Evolutionary conservation across 768 basidiomycete genomes (phyloP).

Genomic region (Mycena capillaripes): DNA sequence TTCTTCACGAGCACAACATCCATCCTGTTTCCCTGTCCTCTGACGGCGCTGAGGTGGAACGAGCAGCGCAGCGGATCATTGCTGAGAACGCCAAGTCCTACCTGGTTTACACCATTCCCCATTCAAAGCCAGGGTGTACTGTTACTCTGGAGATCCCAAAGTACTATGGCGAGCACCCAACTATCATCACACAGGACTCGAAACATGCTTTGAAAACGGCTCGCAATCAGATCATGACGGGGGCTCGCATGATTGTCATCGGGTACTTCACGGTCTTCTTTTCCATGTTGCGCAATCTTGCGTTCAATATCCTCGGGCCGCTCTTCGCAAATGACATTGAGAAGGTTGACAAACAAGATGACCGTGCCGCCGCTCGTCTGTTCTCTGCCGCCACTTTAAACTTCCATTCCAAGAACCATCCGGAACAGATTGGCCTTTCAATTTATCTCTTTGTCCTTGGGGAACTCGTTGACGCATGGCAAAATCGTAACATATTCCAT

Average conservation of each 20-base stretch:
- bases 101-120: neutral
- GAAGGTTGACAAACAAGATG: neutral
- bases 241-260: conserved; percentile 44
- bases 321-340: neutral
- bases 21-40: conserved; percentile 48
- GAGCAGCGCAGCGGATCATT: conserved; percentile 41
- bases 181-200: conserved; percentile 52
- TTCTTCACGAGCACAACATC: conserved; percentile 41
- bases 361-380: neutral
- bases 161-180: conserved; percentile 33
- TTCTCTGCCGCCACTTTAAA: neutral
- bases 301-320: neutral
- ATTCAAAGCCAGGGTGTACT: neutral
- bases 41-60: conserved; percentile 52
- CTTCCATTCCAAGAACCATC: neutral
- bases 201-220: conserved; percentile 53
- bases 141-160: conserved; percentile 18
- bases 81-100: neutral
- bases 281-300: conserved; percentile 38
- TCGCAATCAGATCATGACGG: conserved; percentile 51
- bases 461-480: conserved; percentile 46
- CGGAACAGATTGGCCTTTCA: neutral
- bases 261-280: conserved; percentile 40
- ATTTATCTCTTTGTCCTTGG: conserved; percentile 45
- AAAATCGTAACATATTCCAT: conserved; percentile 42